Base-by-base conservation (phyloP, 257 asterid species). In the Verbascum thapsus region DNA sequence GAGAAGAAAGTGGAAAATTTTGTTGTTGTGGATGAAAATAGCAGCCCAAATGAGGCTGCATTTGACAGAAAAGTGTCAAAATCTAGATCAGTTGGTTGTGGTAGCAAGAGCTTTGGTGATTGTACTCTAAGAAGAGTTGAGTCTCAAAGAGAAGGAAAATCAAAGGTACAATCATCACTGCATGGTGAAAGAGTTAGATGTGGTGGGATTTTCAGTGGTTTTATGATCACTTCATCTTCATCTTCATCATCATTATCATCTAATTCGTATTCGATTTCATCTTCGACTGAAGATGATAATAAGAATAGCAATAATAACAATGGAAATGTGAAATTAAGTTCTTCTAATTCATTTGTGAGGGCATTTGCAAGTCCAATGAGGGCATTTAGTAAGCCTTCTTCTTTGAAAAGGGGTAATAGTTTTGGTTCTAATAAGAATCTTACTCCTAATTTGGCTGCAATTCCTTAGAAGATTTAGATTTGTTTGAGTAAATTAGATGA, bases 331-430 rank as follows among this genome's bases (percentile, higher is more conserved):
- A 69, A 79, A 44, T 40, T 76, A 55, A 34, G 48, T 8, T 9
- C 76, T 26, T 43, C 80, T 32, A 9, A 40, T 45, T 23, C 61
- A 3, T 62, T 80, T 1, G 70, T 53, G 19, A 67, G 78, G 99
- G 95, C 95, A 66, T 81, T 94, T 62, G 97, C 99, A 2, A 89
- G 97, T 45, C 99, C 99, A n/a, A 87, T 94, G 88, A 94, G 95
- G 61, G 97, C 95, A 49, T 90, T 94, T 61, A 67, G 79, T 41
- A 84, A 82, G 77, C 78, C 95, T 56, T 74, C 94, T 35, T 35
- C 69, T 59, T 80, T 70, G 5, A 94, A 81, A 77, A 78, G 77
- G 67, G 87, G 65, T 64, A 26, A 26, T 26, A 26, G 5, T 26
- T 66, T 77, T 62, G 40, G 43, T 48, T 68, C 83, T 1, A 81